phyloP scores from a whole-genome alignment of 352 stramenopile genomes.

The Plasmopara viticola region DNA sequence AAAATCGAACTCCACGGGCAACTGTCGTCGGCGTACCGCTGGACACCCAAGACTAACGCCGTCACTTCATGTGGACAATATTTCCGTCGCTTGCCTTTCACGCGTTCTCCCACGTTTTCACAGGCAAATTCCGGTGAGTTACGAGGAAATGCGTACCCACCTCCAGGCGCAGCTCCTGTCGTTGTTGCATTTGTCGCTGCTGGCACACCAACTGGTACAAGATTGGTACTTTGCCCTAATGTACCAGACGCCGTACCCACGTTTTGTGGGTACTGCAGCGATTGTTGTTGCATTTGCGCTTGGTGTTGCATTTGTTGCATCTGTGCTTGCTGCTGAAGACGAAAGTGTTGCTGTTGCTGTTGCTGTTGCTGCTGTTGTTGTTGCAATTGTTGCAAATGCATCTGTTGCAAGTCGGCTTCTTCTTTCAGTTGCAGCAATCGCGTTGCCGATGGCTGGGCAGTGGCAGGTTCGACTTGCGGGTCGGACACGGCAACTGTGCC shows the following conservation, averaged over 20 bases:
- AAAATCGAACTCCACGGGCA: slow-evolving; percentile 81
- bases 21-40: slow-evolving; percentile 79
- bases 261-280: slow-evolving; percentile 27
- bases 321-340: slow-evolving; percentile 33
- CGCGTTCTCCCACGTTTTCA: slow-evolving; percentile 76
- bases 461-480: slow-evolving; percentile 7
- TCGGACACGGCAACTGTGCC: slow-evolving; percentile 14
- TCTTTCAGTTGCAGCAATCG: slow-evolving; percentile 27
- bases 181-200: slow-evolving; percentile 31
- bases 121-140: slow-evolving; percentile 75
- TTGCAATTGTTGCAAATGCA: slow-evolving; percentile 3
- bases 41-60: slow-evolving; percentile 70
- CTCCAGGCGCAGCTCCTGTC: slow-evolving; percentile 21
- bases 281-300: slow-evolving; percentile 28
- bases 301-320: slow-evolving; percentile 28
- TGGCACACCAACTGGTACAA: slow-evolving; percentile 41
- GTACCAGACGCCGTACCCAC: slow-evolving; percentile 21
- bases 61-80: slow-evolving; percentile 83
- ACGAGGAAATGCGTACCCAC: slow-evolving; percentile 50
- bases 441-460: slow-evolving; percentile 12
- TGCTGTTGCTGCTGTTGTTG: slow-evolving; percentile 1
- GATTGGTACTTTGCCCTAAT: slow-evolving; percentile 25
- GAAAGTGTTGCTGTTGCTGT: slow-evolving; percentile 22
- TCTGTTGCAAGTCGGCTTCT: slow-evolving; percentile 23
- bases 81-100: slow-evolving; percentile 77